Conservation (phyloP, 805 yeast genomes). For the Candida silvicultrix region DNA sequence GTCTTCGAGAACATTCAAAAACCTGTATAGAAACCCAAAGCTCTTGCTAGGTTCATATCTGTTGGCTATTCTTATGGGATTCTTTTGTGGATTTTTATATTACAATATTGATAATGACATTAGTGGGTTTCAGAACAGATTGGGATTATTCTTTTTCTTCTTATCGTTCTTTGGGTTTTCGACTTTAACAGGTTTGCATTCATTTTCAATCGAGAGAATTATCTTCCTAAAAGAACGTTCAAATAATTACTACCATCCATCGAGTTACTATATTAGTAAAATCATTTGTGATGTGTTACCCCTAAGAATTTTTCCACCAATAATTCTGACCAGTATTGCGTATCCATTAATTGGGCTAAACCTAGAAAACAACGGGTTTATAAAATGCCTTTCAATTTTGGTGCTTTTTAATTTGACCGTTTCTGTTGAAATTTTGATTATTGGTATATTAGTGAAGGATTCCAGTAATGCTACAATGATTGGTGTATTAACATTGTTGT, state of each 20-base stretch:
- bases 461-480: conserved; percentile 88
- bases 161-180: conserved; percentile 92
- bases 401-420: conserved; percentile 83
- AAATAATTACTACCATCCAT: conserved; percentile 86
- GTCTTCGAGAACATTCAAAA: conserved; percentile 84
- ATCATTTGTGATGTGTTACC: conserved; percentile 91
- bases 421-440: conserved; percentile 75
- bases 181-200: conserved; percentile 83
- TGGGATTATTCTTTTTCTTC: conserved; percentile 88
- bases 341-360: conserved; percentile 90
- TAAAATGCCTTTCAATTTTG: conserved; percentile 61
- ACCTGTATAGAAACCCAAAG: conserved; percentile 87
- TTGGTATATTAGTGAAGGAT: conserved; percentile 83
- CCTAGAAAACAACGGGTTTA: conserved; percentile 67
- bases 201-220: conserved; percentile 83
- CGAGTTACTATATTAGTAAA: conserved; percentile 80
- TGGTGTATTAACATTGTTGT: conserved; percentile 77
- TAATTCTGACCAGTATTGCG: conserved; percentile 68
- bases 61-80: conserved; percentile 68
- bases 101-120: conserved; percentile 82
- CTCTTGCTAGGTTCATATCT: conserved; percentile 80
- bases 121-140: conserved; percentile 92
- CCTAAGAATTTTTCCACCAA: conserved; percentile 86
- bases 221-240: conserved; percentile 91
- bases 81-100: conserved; percentile 81